phyloP scores from a whole-genome alignment of 306 rosid genomes.

The Sophora flavescens region DNA sequence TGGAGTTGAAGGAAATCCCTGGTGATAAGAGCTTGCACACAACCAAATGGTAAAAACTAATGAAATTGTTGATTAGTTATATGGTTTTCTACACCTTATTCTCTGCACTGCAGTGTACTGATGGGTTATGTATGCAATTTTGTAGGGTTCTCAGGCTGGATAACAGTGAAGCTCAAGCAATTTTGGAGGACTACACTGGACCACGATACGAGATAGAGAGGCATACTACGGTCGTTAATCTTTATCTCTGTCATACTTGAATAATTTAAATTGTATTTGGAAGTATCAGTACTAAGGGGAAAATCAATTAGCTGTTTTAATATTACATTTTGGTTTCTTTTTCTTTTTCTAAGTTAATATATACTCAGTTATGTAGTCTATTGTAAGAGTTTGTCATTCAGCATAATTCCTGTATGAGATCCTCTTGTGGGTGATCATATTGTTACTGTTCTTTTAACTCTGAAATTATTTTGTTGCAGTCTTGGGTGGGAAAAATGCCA shows the following conservation, averaged over 20 bases:
- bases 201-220: constrained; percentile 84
- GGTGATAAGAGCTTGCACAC: constrained; percentile 91
- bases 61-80: constrained; percentile 30
- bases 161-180: constrained; percentile 62
- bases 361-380: not conserved
- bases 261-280: constrained; percentile 23
- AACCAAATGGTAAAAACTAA: constrained; percentile 74
- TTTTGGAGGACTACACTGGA: constrained; percentile 78
- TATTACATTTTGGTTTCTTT: not conserved
- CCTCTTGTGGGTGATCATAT: constrained; percentile 32
- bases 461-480: constrained; percentile 61
- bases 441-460: constrained; percentile 35
- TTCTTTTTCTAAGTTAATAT: not conserved
- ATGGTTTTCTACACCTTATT: constrained; percentile 36
- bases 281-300: constrained; percentile 36
- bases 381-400: constrained; percentile 37
- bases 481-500: constrained; percentile 78
- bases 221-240: constrained; percentile 66
- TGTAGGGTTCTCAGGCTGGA: constrained; percentile 76
- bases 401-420: constrained; percentile 35
- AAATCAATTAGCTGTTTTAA: constrained; percentile 24
- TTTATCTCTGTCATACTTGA: constrained; percentile 39
- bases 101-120: constrained; percentile 29
- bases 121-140: constrained; percentile 33
- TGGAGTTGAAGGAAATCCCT: constrained; percentile 85